Evolutionary conservation across 768 basidiomycete species (phyloP).

Genomic region (Psilocybe tampanensis): DNA sequence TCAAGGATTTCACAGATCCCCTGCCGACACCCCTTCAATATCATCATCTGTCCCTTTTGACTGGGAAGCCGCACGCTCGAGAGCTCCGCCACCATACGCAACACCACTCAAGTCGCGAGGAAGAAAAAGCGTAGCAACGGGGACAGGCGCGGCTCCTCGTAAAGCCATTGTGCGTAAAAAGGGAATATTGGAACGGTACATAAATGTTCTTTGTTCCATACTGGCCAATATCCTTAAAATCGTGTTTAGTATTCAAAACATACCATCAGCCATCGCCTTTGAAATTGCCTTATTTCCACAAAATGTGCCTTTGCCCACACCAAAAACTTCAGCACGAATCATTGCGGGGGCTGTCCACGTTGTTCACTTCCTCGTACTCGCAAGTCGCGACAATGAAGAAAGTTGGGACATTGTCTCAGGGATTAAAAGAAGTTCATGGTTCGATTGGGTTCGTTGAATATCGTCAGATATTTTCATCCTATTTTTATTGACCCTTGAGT

Average conservation of each 20-base stretch:
- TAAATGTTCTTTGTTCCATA: neutral
- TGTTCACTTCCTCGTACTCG: constrained; percentile 63
- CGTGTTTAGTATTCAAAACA: constrained; percentile 50
- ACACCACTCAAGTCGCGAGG: constrained; percentile 52
- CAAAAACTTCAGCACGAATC: constrained; percentile 65
- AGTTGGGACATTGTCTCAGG: constrained; percentile 82
- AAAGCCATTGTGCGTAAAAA: constrained; percentile 68
- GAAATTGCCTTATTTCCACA: constrained; percentile 83
- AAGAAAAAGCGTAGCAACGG: constrained; percentile 39
- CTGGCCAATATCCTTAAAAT: constrained; percentile 11
- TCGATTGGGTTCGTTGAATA: constrained; percentile 68
- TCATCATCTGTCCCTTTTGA: constrained; percentile 82
- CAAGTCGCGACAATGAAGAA: constrained; percentile 65
- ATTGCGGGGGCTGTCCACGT: constrained; percentile 68
- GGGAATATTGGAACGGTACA: constrained; percentile 61
- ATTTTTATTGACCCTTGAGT: constrained; percentile 13
- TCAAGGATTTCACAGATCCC: constrained; percentile 60
- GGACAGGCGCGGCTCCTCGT: constrained; percentile 37
- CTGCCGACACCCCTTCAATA: constrained; percentile 67
- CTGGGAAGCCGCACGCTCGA: constrained; percentile 81
- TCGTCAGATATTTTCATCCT: neutral
- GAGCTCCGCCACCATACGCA: constrained; percentile 71
- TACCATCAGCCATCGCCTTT: constrained; percentile 76
- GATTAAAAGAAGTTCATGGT: constrained; percentile 68
- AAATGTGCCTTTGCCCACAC: constrained; percentile 73